Evolutionary conservation across 2,329 filamentous ascomycete species (phyloP), one percentile per base, ranked within the genome.

Genomic region (Aureobasidium vineae): DNA sequence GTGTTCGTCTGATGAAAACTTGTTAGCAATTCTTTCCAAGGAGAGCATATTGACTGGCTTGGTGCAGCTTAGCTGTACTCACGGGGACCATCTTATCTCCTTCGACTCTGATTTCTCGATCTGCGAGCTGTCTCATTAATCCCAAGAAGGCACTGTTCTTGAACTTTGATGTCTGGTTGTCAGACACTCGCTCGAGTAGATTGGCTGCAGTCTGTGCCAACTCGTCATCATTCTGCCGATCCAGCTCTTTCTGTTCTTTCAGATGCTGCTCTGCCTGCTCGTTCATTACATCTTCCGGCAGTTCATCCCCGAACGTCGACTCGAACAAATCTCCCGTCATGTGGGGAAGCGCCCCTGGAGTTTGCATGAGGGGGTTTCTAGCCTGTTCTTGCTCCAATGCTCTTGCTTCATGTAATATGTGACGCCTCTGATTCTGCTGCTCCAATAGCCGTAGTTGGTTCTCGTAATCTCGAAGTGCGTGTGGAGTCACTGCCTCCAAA

Each of bases 101-200:
- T 70, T 90, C 83, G 43, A 95, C 86, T 57, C 84, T 84, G 16
- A 92, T 86, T 78, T 95, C 88, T 65, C 84, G 82, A 73, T 91
- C 87, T 61, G 89, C 84, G 65, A 95, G 85, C 67, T 86, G 84
- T 33, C 89, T 85, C 91, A 96, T 95, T 53, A 96, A 79, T 4
- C 84, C 82, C 0, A 94, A 78, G 73, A 96, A 96, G 67, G 85
- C 85, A 70, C 90, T 93, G 73, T 92, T 86, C 71, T 87, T 86
- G 76, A 95, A 95, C 73, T 94, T 94, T 54, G 86, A 79, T 65
- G 84, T 88, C 67, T 86, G 83, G 70, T 94, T 88, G 71, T 88
- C 81, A 23, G 85, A 82, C 15, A 96, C 85, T 43, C 86, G 87
- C 64, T 88, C 82, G 5, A 95, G 80, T 4, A 96, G 81, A 67